Percentiles rank a stretch among this genome's conserved stretches.
Conservation (phyloP, 1,139 yeast species). For the Oligophagozyma castellii region DNA sequence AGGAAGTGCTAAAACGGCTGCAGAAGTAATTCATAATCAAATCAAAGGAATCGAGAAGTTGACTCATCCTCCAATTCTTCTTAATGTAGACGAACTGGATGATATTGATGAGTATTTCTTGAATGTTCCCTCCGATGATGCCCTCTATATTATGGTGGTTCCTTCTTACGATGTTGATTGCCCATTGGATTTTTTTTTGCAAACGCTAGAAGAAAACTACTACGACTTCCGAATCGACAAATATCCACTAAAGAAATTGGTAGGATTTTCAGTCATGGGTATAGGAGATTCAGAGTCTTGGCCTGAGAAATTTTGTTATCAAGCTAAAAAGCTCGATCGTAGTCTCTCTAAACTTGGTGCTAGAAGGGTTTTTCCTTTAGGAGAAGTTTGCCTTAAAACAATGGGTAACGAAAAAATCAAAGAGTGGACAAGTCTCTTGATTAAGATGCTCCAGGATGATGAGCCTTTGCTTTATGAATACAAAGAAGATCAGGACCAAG, state of each 20-base stretch:
- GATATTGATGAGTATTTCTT: conserved; percentile 77
- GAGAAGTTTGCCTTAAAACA: conserved; percentile 71
- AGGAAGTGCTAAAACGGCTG: conserved; percentile 65
- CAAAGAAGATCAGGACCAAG: conserved; percentile 36
- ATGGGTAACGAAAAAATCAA: conserved; percentile 47
- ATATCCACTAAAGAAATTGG: conserved; percentile 49
- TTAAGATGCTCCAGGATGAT: conserved; percentile 48
- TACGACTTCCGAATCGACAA: conserved; percentile 81
- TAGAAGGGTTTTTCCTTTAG: conserved; percentile 70
- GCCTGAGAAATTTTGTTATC: conserved; percentile 80
- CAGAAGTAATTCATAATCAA: conserved; percentile 29
- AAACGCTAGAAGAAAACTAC: conserved; percentile 64
- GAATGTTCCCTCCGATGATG: conserved; percentile 38
- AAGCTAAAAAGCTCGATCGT: conserved; percentile 61
- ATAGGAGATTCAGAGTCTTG: conserved; percentile 81
- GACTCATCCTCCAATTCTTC: conserved; percentile 35
- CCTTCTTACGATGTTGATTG: conserved; percentile 92
- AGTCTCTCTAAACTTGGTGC: conserved; percentile 76
- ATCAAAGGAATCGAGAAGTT: conserved; percentile 26
- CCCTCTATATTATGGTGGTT: conserved; percentile 59
- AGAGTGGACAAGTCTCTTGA: conserved; percentile 55
- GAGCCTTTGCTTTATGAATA: conserved; percentile 46
- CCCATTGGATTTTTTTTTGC: conserved; percentile 78
- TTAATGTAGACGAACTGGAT: conserved; percentile 69
- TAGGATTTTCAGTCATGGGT: conserved; percentile 79